Base-by-base conservation (phyloP, 805 yeast species). In the Torulaspora maleeae region DNA sequence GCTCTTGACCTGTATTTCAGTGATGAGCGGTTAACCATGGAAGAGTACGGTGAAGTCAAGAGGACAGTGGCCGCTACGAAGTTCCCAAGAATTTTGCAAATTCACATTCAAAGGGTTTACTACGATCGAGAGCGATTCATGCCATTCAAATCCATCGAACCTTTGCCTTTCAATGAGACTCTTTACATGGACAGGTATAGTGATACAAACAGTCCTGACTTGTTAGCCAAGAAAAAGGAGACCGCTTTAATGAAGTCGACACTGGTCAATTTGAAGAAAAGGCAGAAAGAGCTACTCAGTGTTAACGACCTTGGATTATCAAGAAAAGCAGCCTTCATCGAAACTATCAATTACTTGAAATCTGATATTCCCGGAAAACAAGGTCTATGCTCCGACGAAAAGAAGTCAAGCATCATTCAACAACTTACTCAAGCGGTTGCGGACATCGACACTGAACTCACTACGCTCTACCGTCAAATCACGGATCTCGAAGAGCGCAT, bases 81-180 rank as follows among this genome's bases (percentile, higher is more conserved):
- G 45, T 67, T 88, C 16, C 99, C 99, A 0, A 80, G 82, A 5
- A 77, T 93, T 41, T 65, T 93, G 39, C 99, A 93, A 62, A 78
- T 93, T 39, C 99, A 93, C 61, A 86, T 93, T 6, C 98, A 90
- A 66, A 75, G 99, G 60, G 98, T 93, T 1, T 86, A 87, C 61
- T 93, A 83, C 63, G 96, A 93, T 60, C 74, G 89, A 36, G 82
- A 73, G 44, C 67, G 76, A 11, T 74, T 82, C 41, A 76, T 82
- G 65, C 87, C 95, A 0, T 86, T 86, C 58, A 93, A 93, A 61
- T 82, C 89, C 2, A 75, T 78, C 35, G 89, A 84, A 46, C 95
- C 89, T 7, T 73, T 93, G 38, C 90, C 90, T 3, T 88, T 89
- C 60, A 78, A 80, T 24, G 86, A 87, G 43, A 78, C 72, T 9